Conservation (phyloP, 441 rosid genomes). For the Eruca vesicaria region DNA sequence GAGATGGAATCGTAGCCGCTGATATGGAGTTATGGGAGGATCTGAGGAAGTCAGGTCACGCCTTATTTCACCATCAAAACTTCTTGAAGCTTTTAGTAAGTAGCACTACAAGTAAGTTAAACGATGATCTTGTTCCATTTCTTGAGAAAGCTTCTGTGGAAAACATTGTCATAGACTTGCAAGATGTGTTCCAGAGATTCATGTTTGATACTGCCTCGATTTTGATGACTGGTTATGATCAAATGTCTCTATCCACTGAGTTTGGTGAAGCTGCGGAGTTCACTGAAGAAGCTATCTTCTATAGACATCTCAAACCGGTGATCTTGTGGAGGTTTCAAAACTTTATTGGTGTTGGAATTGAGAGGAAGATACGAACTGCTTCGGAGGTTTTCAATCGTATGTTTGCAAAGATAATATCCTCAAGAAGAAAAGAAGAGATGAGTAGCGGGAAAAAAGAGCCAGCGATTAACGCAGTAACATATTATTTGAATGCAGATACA, state of each 20-base stretch:
- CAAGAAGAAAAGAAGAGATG: not conserved
- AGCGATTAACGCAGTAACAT: constrained; percentile 21
- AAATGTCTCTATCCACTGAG: constrained; percentile 27
- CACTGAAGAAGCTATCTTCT: constrained; percentile 9
- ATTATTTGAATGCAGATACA: constrained; percentile 24
- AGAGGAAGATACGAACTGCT: constrained; percentile 9
- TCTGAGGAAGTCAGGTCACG: constrained; percentile 38
- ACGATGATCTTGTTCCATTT: constrained; percentile 30
- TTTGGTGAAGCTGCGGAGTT: constrained; percentile 25
- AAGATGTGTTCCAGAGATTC: constrained; percentile 39
- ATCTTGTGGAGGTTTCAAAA: constrained; percentile 26
- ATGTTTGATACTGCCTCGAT: constrained; percentile 42
- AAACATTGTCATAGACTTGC: constrained; percentile 10
- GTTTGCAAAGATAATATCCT: not conserved
- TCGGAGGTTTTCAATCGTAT: not conserved
- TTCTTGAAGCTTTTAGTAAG: constrained; percentile 37
- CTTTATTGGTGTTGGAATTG: constrained; percentile 13
- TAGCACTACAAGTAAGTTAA: constrained; percentile 26
- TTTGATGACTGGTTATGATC: constrained; percentile 40
- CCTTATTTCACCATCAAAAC: constrained; percentile 30
- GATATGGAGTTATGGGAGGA: constrained; percentile 43
- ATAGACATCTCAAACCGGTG: constrained; percentile 15
- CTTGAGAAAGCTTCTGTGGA: constrained; percentile 24
- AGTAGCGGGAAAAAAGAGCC: not conserved
- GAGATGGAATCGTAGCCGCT: constrained; percentile 44